These are phyloP conservation scores for Centella asiatica DNA, from an alignment of 129 eudicot genomes.

Conservation along the genomic window DNA sequence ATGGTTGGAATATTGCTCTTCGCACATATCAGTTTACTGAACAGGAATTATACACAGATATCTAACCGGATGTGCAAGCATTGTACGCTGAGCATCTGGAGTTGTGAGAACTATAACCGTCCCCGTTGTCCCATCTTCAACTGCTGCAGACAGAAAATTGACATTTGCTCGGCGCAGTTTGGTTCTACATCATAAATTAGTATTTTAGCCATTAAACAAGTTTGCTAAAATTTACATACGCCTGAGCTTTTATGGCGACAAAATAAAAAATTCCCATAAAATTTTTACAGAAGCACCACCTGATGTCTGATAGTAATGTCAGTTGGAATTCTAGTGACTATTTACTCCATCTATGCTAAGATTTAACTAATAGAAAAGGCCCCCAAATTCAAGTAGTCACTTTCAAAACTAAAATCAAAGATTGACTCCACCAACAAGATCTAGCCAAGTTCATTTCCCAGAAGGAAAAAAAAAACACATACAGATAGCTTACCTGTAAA, in stretches of 20 bases:
- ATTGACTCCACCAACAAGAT: neutral
- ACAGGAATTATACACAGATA: neutral
- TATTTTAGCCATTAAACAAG: neutral
- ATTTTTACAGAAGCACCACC: neutral
- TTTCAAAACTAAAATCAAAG: neutral
- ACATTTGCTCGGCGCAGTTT: conserved; percentile 89
- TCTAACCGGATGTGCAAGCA: conserved; percentile 95
- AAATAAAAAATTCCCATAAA: neutral
- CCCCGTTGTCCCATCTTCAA: conserved; percentile 94
- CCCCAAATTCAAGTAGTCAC: too few relatives aligned
- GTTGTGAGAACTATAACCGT: conserved; percentile 97
- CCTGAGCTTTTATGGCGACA: conserved; percentile 9
- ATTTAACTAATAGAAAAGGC: too few relatives aligned
- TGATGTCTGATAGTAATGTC: too few relatives aligned
- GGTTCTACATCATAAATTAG: conserved; percentile 27
- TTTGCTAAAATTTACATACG: neutral
- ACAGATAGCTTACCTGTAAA: conserved; percentile 51
- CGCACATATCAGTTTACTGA: neutral
- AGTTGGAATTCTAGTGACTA: too few relatives aligned
- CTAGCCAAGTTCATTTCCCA: neutral
- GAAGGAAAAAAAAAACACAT: neutral
- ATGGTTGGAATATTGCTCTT: neutral
- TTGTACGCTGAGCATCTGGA: conserved; percentile 94
- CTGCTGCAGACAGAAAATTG: conserved; percentile 84
- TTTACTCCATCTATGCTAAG: too few relatives aligned